Conservation (phyloP, 345 rosid species). For the Clarkia xantiana region DNA sequence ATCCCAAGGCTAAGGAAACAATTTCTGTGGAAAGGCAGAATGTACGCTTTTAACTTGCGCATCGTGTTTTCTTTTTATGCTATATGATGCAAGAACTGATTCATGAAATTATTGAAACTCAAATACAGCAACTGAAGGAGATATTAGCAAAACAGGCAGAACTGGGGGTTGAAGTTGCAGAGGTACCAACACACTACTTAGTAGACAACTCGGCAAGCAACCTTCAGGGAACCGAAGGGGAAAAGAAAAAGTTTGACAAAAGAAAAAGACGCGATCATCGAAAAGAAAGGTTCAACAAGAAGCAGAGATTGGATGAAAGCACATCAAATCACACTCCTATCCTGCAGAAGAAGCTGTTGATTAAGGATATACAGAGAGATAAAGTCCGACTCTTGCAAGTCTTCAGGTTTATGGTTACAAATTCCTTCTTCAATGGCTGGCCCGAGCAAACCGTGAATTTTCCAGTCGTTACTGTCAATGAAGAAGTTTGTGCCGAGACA, state of each 20-base stretch:
- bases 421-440: slow-evolving; percentile 50
- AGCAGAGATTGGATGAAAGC: slow-evolving; percentile 10
- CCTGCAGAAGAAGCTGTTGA: slow-evolving; percentile 51
- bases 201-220: slow-evolving; percentile 25
- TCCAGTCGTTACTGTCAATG: slow-evolving; percentile 41
- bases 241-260: slow-evolving; percentile 26
- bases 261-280: slow-evolving; percentile 31
- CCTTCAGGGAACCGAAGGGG: slow-evolving; percentile 15
- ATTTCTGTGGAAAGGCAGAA: slow-evolving; percentile 47
- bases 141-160: slow-evolving; percentile 86
- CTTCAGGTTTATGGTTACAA: slow-evolving; percentile 54
- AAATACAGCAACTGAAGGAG: slow-evolving; percentile 72
- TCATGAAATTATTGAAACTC: slow-evolving; percentile 1
- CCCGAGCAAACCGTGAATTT: slow-evolving; percentile 49
- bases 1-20: slow-evolving; percentile 15
- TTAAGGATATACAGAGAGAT: slow-evolving; percentile 54
- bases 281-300: slow-evolving; percentile 18
- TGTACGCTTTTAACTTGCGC: slow-evolving; percentile 26
- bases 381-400: slow-evolving; percentile 52
- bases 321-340: slow-evolving; percentile 19
- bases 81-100: neutral
- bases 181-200: slow-evolving; percentile 63
- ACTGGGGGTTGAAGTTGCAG: slow-evolving; percentile 86
- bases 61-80: neutral
- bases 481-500: slow-evolving; percentile 14